phyloP scores from a whole-genome alignment of 208 protist species.

The Acanthamoeba triangularis region DNA sequence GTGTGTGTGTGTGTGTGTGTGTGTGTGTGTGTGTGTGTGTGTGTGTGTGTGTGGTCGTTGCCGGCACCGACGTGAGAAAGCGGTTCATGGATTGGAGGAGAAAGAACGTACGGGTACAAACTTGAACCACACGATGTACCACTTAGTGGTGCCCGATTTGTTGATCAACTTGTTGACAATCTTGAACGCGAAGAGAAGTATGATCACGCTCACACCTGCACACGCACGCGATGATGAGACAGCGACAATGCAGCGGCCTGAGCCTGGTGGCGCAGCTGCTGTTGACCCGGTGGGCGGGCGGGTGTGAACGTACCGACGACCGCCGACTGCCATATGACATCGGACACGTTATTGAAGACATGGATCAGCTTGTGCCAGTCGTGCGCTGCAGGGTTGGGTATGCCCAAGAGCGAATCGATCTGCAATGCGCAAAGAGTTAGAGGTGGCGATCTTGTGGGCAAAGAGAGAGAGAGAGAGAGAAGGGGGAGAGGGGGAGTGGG shows the following conservation, averaged over 20 bases:
- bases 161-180: conserved; percentile 28
- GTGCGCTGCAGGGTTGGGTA: conserved; percentile 50
- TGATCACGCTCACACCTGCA: not conserved
- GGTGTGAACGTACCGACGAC: conserved; percentile 46
- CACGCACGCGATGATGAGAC: not conserved
- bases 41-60: no score
- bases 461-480: no score
- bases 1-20: no score
- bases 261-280: no score
- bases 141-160: not conserved
- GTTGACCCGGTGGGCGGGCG: no score
- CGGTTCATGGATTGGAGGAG: no score
- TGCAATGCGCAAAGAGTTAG: no score
- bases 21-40: no score
- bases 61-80: no score
- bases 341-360: conserved; percentile 28
- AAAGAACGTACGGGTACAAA: conserved; percentile 48
- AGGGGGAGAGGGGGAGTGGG: no score
- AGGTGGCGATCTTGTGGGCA: no score
- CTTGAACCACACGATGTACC: conserved; percentile 39
- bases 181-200: conserved; percentile 54
- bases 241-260: no score
- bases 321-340: conserved; percentile 42
- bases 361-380: conserved; percentile 70
- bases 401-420: conserved; percentile 42